Evolutionary conservation across 1,139 yeast genomes (phyloP), one percentile per base, ranked within the genome.

Genomic region (Kazachstania sp.): DNA sequence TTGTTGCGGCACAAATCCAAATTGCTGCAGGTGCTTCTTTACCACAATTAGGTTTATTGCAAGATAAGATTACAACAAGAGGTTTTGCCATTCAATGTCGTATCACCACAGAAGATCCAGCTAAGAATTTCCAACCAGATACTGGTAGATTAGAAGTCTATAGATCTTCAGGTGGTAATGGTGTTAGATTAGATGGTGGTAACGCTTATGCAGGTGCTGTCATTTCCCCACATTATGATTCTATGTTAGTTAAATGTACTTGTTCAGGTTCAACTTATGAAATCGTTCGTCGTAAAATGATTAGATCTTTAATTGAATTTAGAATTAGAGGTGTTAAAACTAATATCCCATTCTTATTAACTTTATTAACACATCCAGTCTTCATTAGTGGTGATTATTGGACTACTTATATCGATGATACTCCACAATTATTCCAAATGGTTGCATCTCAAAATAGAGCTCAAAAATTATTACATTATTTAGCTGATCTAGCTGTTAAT

Each of bases 21-120:
- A 88, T 92, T 63, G 97, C 97, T 46, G 98, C 97, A 6, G 99
- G 99, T 62, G 98, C 98, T 37, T 79, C 95, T 2, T 76, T 92
- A 60, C 83, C 82, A 57, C 95, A 92, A 66, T 76, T 92, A 60
- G 97, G 98, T 19, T 76, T 92, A 54, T 73, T 90, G 56, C 98
- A 92, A 72, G 96, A 90, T 67, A 84, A 85, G 66, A 88, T 92
- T 70, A 85, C 96, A 50, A 83, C 95, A 46, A 81, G 98, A 66
- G 99, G 99, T 12, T 92, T 90, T 68, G 97, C 98, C 40, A 92
- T 92, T 60, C 99, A 92, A 73, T 94, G 98, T 75, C 88, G 98
- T 77, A 92, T 92, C 71, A 92, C 98, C 48, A 94, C 98, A 45
- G 99, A 92, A 71, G 98, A 92, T 65, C 98, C 99, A 18, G 68